Evolutionary conservation across 768 basidiomycete species (phyloP).

Genomic region (Serendipita sp.): DNA sequence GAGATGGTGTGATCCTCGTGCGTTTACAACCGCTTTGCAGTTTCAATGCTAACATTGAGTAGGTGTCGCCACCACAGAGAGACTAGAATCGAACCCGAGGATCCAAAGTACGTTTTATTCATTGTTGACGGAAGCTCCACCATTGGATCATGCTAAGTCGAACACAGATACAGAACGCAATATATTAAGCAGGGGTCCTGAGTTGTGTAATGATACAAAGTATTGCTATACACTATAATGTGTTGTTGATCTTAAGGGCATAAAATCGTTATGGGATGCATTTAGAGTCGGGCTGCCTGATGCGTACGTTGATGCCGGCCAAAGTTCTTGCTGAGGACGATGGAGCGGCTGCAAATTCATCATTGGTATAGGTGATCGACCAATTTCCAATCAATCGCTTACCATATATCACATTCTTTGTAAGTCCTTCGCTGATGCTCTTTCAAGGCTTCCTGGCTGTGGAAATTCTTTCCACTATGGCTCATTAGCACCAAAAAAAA

Average conservation of each 20-base stretch:
- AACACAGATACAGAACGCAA: neutral
- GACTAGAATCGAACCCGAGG: neutral
- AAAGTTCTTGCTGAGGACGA: neutral
- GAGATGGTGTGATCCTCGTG: conserved; percentile 93
- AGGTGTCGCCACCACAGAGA: conserved; percentile 1
- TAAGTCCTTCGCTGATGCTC: neutral
- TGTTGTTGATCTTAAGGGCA: too few relatives aligned
- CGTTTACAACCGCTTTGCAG: conserved; percentile 15
- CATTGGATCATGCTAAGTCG: too few relatives aligned
- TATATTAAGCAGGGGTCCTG: neutral
- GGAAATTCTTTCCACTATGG: neutral
- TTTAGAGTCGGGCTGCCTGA: too few relatives aligned
- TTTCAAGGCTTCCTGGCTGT: neutral
- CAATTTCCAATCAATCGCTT: neutral
- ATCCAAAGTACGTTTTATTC: neutral
- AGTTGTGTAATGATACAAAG: neutral
- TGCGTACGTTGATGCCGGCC: neutral
- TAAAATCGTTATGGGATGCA: too few relatives aligned
- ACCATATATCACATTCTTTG: neutral
- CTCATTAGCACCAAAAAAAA: neutral
- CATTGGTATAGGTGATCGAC: neutral
- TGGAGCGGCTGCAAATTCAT: neutral
- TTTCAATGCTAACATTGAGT: neutral
- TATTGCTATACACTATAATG: neutral
- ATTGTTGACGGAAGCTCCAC: too few relatives aligned